Evolutionary conservation across 805 yeast species (phyloP), one percentile per base, ranked within the genome.

Genomic region (Myxozyma mucilagina): DNA sequence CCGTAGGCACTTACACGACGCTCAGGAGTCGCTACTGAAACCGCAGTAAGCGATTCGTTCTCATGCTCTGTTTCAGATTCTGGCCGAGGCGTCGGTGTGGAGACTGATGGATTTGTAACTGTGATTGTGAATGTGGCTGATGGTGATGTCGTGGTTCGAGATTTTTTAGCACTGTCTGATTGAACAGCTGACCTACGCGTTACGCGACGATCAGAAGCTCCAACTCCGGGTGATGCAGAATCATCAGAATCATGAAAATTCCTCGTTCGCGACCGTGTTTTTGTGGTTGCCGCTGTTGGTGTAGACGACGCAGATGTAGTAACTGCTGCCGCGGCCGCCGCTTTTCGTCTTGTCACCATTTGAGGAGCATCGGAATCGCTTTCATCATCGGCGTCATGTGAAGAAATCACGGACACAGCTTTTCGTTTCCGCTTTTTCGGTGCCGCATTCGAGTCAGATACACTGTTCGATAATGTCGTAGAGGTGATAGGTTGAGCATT

Each of bases 121-220:
- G 29, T 24, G 29, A 24, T 24, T 24, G 29, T 24, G 29, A 24
- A 24, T 24, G 29, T 24, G 29, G 29, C 29, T 24, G 29, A 24
- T 24, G 29, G 29, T 24, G 29, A 24, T 4, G 29, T 24, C 29
- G 29, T 4, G 2, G 29, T 24, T 24, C 29, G 29, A 24, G 29
- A 20, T 1, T 16, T 16, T 16, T 32, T 13, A 16, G 16, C 14
- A 34, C 32, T 39, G 5, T 50, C 54, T 1, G 34, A 41, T 31
- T 31, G 32, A 5, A 48, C 56, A n/a, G 41, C 56, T 8, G 56
- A 52, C 32, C 56, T 20, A 11, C 56, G 56, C 48, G 56, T 52
- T 14, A 43, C 56, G 41, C 56, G 47, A 31, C 56, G 56, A 1
- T 52, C 45, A 41, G 45, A 20, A n/a, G 3, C 10, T 41, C 24